Evolutionary conservation across 192 early-diverging fungal genomes (phyloP).

Genomic region (Coemansia sp.): DNA sequence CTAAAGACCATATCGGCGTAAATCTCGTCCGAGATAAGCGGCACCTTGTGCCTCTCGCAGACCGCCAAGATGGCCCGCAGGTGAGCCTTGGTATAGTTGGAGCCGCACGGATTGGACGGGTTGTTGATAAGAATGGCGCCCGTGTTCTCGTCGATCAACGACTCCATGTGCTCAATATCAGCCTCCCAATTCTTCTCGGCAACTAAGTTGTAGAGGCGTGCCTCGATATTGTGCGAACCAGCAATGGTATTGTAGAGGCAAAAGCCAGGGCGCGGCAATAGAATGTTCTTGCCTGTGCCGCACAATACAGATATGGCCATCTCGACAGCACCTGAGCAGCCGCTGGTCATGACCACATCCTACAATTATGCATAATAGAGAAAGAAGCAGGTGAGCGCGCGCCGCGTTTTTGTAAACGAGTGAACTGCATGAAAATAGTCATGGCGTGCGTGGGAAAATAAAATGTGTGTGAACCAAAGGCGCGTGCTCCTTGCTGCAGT

Average conservation of each 20-base stretch:
- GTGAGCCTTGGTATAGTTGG: conserved; percentile 73
- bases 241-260: conserved; percentile 82
- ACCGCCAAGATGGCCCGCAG: conserved; percentile 69
- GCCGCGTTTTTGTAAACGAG: neutral
- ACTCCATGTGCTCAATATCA: conserved; percentile 76
- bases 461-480: neutral
- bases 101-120: conserved; percentile 91
- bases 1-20: conserved; percentile 87
- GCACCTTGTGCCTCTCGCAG: conserved; percentile 72
- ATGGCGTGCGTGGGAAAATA: conserved; percentile 20
- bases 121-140: conserved; percentile 83
- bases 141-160: conserved; percentile 78
- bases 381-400: neutral
- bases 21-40: conserved; percentile 88
- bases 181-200: conserved; percentile 80
- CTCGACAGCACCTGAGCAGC: conserved; percentile 76
- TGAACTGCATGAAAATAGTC: neutral
- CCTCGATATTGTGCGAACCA: conserved; percentile 71
- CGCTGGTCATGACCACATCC: conserved; percentile 81
- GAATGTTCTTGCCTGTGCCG: conserved; percentile 79
- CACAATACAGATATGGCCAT: conserved; percentile 70
- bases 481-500: conserved; percentile 2
- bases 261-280: conserved; percentile 83
- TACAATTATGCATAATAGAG: conserved; percentile 3
- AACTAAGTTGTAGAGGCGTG: conserved; percentile 76